Evolutionary conservation across 2,329 filamentous ascomycete species (phyloP), one percentile per base, ranked within the genome.

Genomic region (Pyricularia grisea): DNA sequence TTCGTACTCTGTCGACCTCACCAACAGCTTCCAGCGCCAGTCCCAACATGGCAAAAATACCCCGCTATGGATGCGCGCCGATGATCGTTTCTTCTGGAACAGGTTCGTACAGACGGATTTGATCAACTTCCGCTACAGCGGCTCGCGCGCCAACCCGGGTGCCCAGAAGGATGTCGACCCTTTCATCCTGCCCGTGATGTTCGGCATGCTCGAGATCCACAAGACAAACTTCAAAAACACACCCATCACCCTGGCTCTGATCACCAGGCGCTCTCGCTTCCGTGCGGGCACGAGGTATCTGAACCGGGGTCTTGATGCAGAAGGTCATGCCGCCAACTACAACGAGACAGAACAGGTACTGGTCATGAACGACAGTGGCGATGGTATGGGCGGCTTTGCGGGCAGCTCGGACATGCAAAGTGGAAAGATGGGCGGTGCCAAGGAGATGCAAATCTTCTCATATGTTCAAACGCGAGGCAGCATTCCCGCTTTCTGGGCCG

Each of bases 41-140:
- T 89, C 94, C 3, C 88, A 94, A 73, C 83, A 88, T 72, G 88
- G 97, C 77, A 81, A 83, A 69, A 86, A 86, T 20, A 82, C 85
- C 69, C 94, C 95, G 14, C 81, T 98, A 70, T 99, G 95, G 95
- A 90, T 91, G 83, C 86, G 93, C 73, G 90, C 94, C 72, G 95
- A 99, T 79, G 94, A 98, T 77, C 92, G 95, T 72, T 99, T 99
- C 84, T 99, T 97, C 84, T 99, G 94, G 93, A 99, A 99, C 80
- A 90, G 90, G 72, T 96, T 97, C 78, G 86, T 98, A 66, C 92
- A 94, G 78, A 90, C 92, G 9, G 93, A 97, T 75, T 81, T 99
- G 70, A 97, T 98, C 75, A 89, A 97, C 77, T 97, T 97, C 77
- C 89, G 94, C 71, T 87, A 84, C 58, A 79, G 76, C 50, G 88